phyloP scores from a whole-genome alignment of 805 yeast species.

The Suhomyces canberraensis region DNA sequence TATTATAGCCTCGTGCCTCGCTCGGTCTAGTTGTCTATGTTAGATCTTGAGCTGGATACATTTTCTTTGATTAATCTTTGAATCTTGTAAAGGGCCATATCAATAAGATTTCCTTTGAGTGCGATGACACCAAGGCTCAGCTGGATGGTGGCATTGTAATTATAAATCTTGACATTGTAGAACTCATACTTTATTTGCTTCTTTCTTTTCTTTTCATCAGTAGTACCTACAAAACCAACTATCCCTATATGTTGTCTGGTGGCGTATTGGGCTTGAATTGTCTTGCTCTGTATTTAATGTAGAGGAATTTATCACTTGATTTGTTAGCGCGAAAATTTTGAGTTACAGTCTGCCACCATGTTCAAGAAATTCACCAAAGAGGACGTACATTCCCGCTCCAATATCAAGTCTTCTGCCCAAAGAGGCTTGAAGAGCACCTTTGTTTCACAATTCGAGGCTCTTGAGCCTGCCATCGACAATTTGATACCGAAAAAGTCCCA shows the following conservation, averaged over 20 bases:
- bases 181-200: background rate
- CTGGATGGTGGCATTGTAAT: conserved; percentile 46
- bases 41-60: conserved; percentile 48
- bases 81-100: conserved; percentile 39
- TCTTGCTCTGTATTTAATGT: no score
- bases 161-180: conserved; percentile 38
- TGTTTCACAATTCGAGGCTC: conserved; percentile 66
- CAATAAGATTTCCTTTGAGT: conserved; percentile 41
- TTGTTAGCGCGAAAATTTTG: background rate
- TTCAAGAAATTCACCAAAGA: conserved; percentile 72
- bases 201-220: no score
- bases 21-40: conserved; percentile 33
- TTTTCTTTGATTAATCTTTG: conserved; percentile 5
- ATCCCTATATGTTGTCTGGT: no score
- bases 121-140: conserved; percentile 39
- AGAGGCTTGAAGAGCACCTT: conserved; percentile 78
- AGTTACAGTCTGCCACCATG: conserved; percentile 24
- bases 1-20: conserved; percentile 44
- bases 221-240: no score
- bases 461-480: conserved; percentile 75
- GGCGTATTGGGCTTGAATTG: no score
- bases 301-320: no score
- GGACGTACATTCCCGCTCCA: conserved; percentile 85
- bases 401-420: conserved; percentile 91
- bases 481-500: conserved; percentile 87